Base-by-base conservation (phyloP, 2,329 filamentous ascomycete genomes). In the Claviceps lovelessii region DNA sequence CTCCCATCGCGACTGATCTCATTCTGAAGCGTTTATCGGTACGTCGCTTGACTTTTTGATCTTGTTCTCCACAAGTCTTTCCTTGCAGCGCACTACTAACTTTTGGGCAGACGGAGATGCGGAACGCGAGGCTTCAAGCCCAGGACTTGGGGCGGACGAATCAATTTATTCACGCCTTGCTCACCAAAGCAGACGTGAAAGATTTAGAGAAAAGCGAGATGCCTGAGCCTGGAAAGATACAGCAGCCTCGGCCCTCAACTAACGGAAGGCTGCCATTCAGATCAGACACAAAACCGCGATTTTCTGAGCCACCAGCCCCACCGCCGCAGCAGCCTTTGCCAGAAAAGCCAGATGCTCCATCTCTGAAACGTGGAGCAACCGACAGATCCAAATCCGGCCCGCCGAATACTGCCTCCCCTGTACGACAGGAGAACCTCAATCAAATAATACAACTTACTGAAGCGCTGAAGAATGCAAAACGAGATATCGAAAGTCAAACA, bases 281-380 rank as follows among this genome's bases (percentile, higher is more conserved):
- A 60, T 72, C 82, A 23, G 90, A 95, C 64, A 74, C 84, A 45
- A 91, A 93, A 63, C 81, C 87, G 5, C 81, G 90, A 53, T 97
- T 96, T 67, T 93, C 88, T 1, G 90, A 96, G 56, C 91, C 91
- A 52, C 91, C 91, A 4, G 91, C 90, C 28, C 91, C 91, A 8
- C 91, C 91, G 31, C 91, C 91, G 33, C 90, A 95, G 61, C 90
- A 95, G 62, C 91, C 91, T 15, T 74, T 97, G 6, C 91, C 91
- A 1, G 90, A 96, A 66, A 96, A 96, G 67, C 91, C 91, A 0
- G 89, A 95, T 68, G 81, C 78, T 0, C 80, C 84, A 0, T 81
- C 88, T 0, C 69, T 95, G 35, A 90, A 88, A 65, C 80, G 90
- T 54, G 78, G 77, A 5, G 83, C 87, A 31, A 90, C 86, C 0